Conservation (phyloP, 257 asterid genomes). For the Ligustrum vulgare region DNA sequence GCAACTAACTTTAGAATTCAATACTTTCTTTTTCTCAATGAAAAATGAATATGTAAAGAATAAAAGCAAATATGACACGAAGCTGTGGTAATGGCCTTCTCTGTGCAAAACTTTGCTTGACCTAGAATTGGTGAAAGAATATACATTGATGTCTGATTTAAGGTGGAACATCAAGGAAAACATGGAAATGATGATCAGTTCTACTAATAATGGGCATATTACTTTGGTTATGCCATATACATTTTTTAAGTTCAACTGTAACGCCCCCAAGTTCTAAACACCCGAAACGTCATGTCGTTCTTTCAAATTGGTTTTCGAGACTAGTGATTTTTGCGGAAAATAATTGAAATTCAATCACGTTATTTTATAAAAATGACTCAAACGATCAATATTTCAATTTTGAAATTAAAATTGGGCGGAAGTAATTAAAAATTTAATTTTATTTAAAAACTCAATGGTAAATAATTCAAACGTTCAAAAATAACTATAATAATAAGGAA, state of each 20-base stretch:
- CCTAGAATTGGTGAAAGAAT: conserved; percentile 66
- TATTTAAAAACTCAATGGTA: too few relatives aligned
- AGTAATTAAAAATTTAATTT: too few relatives aligned
- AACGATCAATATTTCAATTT: too few relatives aligned
- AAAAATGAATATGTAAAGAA: not conserved
- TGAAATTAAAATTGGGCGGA: too few relatives aligned
- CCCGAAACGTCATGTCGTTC: too few relatives aligned
- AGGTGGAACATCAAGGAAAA: conserved; percentile 81
- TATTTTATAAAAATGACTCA: too few relatives aligned
- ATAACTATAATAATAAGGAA: too few relatives aligned
- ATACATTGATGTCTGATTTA: conserved; percentile 59
- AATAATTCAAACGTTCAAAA: too few relatives aligned
- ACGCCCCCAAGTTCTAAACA: too few relatives aligned
- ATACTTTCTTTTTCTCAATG: conserved; percentile 13
- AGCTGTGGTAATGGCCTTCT: conserved; percentile 23
- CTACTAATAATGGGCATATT: conserved; percentile 57
- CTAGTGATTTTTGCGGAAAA: too few relatives aligned
- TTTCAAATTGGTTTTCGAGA: too few relatives aligned
- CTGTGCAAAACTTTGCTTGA: conserved; percentile 78
- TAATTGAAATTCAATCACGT: too few relatives aligned
- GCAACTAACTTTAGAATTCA: not conserved
- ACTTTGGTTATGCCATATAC: conserved; percentile 55
- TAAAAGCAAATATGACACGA: conserved; percentile 12
- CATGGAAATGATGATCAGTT: conserved; percentile 68
- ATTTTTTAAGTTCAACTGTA: conserved; percentile 6